A percentile compares a stretch with the other conserved stretches of the same genome.
phyloP scores from a whole-genome alignment of 1,284 basidiomycete genomes.

The Austroboletus olivaceoglutinosus region DNA sequence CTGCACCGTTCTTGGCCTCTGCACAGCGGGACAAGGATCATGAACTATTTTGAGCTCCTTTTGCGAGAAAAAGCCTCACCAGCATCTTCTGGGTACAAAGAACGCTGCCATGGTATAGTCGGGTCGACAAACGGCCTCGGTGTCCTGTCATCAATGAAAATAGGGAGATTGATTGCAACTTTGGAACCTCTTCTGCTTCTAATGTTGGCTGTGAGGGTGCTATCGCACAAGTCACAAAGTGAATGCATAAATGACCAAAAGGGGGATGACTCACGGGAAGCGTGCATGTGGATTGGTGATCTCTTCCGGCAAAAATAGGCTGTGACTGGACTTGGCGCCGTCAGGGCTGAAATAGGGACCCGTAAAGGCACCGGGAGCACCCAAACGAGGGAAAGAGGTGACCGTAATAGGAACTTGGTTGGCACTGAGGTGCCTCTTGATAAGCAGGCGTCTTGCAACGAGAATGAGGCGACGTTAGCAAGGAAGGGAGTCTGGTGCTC shows the following conservation, averaged over 20 bases:
- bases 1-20: constrained; percentile 89
- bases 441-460: constrained; percentile 72
- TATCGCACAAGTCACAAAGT: constrained; percentile 34
- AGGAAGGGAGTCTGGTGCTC: constrained; percentile 6
- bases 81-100: constrained; percentile 76
- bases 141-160: constrained; percentile 88
- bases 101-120: constrained; percentile 82
- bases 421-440: constrained; percentile 76
- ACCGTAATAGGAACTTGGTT: constrained; percentile 93
- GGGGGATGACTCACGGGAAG: constrained; percentile 77
- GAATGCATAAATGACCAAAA: constrained; percentile 2
- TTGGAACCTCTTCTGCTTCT: constrained; percentile 87
- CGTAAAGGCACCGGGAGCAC: constrained; percentile 86
- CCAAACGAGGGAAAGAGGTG: constrained; percentile 94
- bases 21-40: constrained; percentile 3
- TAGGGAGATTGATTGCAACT: constrained; percentile 93
- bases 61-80: constrained; percentile 43
- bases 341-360: constrained; percentile 82
- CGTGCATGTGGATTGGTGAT: constrained; percentile 96
- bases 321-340: constrained; percentile 80
- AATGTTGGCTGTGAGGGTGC: constrained; percentile 96
- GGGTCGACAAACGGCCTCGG: constrained; percentile 89
- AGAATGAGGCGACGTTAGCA: constrained; percentile 5
- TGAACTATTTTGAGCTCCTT: constrained; percentile 12
- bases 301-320: constrained; percentile 92